These are phyloP conservation scores for Exophiala sp. DNA, from an alignment of 2,329 filamentous ascomycete genomes.

Conservation along the genomic window DNA sequence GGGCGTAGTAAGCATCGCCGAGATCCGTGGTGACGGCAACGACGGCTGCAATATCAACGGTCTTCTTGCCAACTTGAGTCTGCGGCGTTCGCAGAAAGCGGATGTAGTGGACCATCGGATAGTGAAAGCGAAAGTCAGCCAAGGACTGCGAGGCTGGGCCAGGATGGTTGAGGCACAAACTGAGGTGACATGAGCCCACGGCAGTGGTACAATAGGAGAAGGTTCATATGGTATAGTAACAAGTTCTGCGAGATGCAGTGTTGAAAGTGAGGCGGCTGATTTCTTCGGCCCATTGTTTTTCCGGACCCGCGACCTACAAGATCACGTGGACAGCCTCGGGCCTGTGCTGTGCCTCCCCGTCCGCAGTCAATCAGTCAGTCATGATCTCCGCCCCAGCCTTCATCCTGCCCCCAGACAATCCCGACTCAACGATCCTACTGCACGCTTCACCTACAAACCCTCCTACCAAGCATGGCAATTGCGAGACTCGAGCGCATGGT, in stretches of 20 bases:
- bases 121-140: conserved; percentile 11
- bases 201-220: no score
- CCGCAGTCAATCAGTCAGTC: not conserved
- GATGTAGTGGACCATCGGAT: conserved; percentile 50
- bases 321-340: no score
- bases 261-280: no score
- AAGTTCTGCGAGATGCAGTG: no score
- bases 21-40: conserved; percentile 64
- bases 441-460: conserved; percentile 31
- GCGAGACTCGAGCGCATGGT: conserved; percentile 10
- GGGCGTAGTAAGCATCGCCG: conserved; percentile 57
- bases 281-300: no score
- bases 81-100: conserved; percentile 62
- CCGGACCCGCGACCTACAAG: no score
- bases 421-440: not conserved
- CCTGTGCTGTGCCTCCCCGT: not conserved
- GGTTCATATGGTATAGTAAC: no score
- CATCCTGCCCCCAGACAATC: conserved; percentile 3
- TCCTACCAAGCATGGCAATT: conserved; percentile 19
- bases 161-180: no score
- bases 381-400: conserved; percentile 1
- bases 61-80: conserved; percentile 39
- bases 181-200: no score
- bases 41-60: conserved; percentile 45
- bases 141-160: no score